Percentiles rank a stretch among this genome's conserved stretches.
These are phyloP conservation scores for Nicotiana rustica DNA, from an alignment of 305 asterid genomes.

Conservation along the genomic window DNA sequence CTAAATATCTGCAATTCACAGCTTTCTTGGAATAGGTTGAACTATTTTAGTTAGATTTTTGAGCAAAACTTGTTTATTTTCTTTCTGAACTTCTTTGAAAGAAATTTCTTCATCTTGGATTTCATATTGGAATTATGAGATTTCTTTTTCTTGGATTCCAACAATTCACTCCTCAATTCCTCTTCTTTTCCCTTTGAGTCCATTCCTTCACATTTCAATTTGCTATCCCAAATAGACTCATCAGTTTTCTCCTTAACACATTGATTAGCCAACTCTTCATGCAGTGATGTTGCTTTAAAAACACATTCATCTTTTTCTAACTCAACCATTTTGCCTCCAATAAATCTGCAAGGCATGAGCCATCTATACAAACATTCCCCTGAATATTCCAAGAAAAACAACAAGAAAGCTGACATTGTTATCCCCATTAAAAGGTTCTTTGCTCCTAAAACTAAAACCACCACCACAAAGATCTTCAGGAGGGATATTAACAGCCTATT, in stretches of 20 bases:
- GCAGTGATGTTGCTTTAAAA: neutral
- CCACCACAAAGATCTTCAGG: conserved; percentile 59
- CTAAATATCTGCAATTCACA: conserved; percentile 15
- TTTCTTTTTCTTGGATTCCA: conserved; percentile 48
- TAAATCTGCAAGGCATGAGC: conserved; percentile 38
- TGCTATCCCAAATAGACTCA: conserved; percentile 28
- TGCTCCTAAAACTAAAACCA: conserved; percentile 62
- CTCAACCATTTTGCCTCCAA: conserved; percentile 39
- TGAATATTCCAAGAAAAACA: conserved; percentile 60
- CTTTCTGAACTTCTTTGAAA: conserved; percentile 54
- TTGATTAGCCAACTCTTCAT: neutral
- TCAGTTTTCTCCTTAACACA: conserved; percentile 36
- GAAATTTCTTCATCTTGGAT: conserved; percentile 60
- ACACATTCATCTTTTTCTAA: conserved; percentile 31
- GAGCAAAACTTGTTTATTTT: conserved; percentile 45
- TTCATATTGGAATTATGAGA: conserved; percentile 54
- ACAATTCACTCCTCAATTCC: conserved; percentile 33
- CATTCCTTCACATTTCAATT: conserved; percentile 37
- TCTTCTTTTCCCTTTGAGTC: conserved; percentile 43
- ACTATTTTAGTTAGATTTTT: conserved; percentile 32
- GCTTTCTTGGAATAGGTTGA: conserved; percentile 15
- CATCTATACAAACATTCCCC: conserved; percentile 40
- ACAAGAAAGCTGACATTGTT: conserved; percentile 66
- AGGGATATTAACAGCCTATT: conserved; percentile 49
- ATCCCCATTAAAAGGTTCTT: conserved; percentile 67